Base-by-base conservation (phyloP, 2,329 filamentous ascomycete genomes). In the Pseudogymnoascus sp. region DNA sequence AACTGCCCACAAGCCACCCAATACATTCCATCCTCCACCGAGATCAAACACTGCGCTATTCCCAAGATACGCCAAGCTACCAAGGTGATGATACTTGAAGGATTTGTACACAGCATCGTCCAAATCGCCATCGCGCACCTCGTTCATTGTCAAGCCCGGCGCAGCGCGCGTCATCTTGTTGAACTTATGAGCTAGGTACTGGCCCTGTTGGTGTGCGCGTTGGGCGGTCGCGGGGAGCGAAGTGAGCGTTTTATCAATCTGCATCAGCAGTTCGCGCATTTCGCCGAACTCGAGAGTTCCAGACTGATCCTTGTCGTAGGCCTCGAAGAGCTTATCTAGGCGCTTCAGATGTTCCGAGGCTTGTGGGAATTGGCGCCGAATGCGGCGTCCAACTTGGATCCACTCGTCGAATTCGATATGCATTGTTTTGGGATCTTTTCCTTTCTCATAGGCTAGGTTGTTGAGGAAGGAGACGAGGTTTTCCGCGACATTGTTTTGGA, bases 1-100 rank as follows among this genome's bases (percentile, higher is more conserved):
- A 59, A 97, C 93, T 0, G 93, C 95, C 82, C 96, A 83, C 53
- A 99, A 76, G 0, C 95, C 95, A 60, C 95, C 95, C 1, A 86
- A 86, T 64, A 95, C 78, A 69, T 82, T 93, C 80, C 89, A 83
- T 0, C 91, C 93, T 46, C 88, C 84, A 6, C 85, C 85, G 62
- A 95, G 85, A 73, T 99, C 95, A 71, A 99, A 99, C 42, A 99
- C 88, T 4, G 95, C 95, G 6, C 92, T 93, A 75, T 99, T 99
- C 50, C 96, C 96, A 68, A 99, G 87, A 72, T 99, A 99, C 5
- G 96, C 95, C 70, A 99, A 77, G 69, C 87, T 95, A 21, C 96
- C 95, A 21, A 99, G 82, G 73, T 99, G 93, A 71, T 82, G 88
- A 76, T 99, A 99, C 75, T 96, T 89, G 72, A 99, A 99, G 0